Conservation (phyloP, 352 stramenopile genomes). For the Phytophthora vignae region DNA sequence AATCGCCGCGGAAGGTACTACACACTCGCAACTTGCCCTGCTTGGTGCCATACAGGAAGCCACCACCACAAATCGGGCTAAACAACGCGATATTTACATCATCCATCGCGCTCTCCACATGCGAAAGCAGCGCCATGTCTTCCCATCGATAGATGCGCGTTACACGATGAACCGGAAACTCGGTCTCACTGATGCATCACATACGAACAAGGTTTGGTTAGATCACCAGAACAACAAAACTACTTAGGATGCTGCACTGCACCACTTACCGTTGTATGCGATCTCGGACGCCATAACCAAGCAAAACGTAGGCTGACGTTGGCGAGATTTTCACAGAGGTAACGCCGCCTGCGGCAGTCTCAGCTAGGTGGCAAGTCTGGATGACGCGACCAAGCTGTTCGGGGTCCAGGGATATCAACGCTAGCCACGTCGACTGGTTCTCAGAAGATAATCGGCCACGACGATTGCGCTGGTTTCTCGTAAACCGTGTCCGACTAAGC, state of each 20-base stretch:
- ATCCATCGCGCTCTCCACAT: constrained; percentile 92
- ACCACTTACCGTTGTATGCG: constrained; percentile 76
- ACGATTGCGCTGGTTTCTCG: constrained; percentile 76
- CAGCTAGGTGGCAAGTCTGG: constrained; percentile 83
- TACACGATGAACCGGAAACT: constrained; percentile 87
- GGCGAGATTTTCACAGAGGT: constrained; percentile 92
- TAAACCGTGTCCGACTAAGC: constrained; percentile 80
- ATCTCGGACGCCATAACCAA: constrained; percentile 88
- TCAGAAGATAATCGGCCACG: constrained; percentile 77
- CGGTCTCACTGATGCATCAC: constrained; percentile 59
- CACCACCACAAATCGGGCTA: constrained; percentile 95
- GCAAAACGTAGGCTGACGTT: constrained; percentile 84
- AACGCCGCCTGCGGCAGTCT: constrained; percentile 84
- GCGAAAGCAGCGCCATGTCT: constrained; percentile 88
- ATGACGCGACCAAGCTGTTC: constrained; percentile 82
- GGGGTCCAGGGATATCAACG: constrained; percentile 82
- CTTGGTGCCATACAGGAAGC: constrained; percentile 99
- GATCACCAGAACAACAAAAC: neutral
- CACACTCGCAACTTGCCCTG: constrained; percentile 95
- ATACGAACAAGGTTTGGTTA: constrained; percentile 14
- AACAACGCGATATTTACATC: constrained; percentile 99
- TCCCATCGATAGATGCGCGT: constrained; percentile 91
- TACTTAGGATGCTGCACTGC: neutral
- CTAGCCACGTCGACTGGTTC: constrained; percentile 89
- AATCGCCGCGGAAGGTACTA: constrained; percentile 77